These are phyloP conservation scores for Populus trichocarpa DNA, from an alignment of 441 rosid genomes.

Conservation along the genomic window DNA sequence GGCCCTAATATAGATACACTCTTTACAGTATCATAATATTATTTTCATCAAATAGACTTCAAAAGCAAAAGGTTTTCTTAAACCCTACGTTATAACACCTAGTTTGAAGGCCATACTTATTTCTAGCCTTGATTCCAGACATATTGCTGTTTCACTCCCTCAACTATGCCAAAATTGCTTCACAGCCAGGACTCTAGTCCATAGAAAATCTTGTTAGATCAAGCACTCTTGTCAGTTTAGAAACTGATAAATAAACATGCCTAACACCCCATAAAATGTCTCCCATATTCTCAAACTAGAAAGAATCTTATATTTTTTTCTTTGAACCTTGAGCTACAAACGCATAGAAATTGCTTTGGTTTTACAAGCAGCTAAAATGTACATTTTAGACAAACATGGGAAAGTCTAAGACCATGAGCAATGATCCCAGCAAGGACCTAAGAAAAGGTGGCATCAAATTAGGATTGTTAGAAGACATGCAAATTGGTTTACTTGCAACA, in stretches of 20 bases:
- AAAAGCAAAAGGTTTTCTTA: not conserved
- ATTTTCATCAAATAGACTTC: not conserved
- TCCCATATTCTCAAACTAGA: not conserved
- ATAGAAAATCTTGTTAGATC: not conserved
- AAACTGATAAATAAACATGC: slow-evolving; percentile 1
- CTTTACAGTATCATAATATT: too few species aligned
- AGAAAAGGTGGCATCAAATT: not conserved
- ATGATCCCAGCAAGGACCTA: not conserved
- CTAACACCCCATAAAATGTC: not conserved
- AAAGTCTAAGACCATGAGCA: not conserved
- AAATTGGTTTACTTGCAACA: not conserved
- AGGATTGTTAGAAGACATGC: slow-evolving; percentile 1
- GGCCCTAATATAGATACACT: not conserved
- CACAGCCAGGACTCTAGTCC: not conserved
- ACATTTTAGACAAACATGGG: not conserved
- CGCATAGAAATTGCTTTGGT: not conserved
- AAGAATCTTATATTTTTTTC: not conserved
- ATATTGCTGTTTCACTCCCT: not conserved
- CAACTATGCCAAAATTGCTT: not conserved
- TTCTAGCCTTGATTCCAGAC: not conserved
- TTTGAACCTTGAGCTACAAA: not conserved
- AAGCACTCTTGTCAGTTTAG: not conserved
- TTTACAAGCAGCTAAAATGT: not conserved
- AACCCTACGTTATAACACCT: not conserved
- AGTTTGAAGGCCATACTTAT: not conserved